phyloP scores from a whole-genome alignment of 1,284 basidiomycete species.

The Schizophyllum amplum region DNA sequence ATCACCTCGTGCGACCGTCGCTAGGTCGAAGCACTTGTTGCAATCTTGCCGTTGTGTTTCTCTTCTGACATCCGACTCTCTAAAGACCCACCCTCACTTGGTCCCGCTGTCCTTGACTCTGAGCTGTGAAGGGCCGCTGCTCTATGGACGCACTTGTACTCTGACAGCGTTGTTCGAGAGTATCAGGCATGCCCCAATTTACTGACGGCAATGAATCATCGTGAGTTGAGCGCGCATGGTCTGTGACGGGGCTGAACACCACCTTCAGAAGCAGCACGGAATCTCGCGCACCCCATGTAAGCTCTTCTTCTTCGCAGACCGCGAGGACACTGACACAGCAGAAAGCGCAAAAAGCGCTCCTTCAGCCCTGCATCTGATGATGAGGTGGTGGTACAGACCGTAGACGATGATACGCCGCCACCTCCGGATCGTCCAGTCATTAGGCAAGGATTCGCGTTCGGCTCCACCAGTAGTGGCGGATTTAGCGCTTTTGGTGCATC shows the following conservation, averaged over 20 bases:
- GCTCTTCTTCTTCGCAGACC: slow-evolving; percentile 13
- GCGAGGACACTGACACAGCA: slow-evolving; percentile 1
- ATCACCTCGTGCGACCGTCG: too few species aligned
- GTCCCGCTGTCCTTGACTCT: too few species aligned
- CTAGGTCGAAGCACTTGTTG: too few species aligned
- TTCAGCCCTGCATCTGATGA: slow-evolving; percentile 48
- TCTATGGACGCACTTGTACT: too few species aligned
- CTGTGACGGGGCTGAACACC: neutral
- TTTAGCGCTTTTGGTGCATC: slow-evolving; percentile 7
- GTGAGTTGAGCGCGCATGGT: neutral
- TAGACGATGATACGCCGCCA: slow-evolving; percentile 37
- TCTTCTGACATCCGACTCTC: too few species aligned
- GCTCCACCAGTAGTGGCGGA: slow-evolving; percentile 17
- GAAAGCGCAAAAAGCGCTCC: slow-evolving; percentile 26
- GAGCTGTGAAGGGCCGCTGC: too few species aligned
- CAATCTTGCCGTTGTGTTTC: too few species aligned
- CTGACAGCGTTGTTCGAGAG: slow-evolving; percentile 10
- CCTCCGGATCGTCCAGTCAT: slow-evolving; percentile 40
- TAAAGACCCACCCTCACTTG: too few species aligned
- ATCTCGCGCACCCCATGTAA: slow-evolving; percentile 38
- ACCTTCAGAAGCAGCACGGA: slow-evolving; percentile 43
- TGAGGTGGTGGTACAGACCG: slow-evolving; percentile 27
- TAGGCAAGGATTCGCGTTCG: slow-evolving; percentile 46
- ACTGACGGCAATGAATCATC: neutral
- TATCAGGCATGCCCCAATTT: slow-evolving; percentile 11